Base-by-base conservation (phyloP, 805 yeast genomes). In the Pichia scutulata region DNA sequence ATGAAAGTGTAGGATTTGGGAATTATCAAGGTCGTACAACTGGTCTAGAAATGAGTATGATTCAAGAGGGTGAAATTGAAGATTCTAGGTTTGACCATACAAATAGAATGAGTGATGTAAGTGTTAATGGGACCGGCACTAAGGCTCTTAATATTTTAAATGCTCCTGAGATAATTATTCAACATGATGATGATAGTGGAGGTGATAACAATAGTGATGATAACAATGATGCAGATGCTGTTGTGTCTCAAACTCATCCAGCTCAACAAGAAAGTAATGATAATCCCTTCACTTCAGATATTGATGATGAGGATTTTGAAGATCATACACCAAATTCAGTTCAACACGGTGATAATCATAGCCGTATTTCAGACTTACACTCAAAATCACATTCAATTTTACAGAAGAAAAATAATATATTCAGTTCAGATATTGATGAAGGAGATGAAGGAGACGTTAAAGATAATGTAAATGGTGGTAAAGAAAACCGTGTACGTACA, bases 51-150 rank as follows among this genome's bases (percentile, higher is more conserved):
- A 67, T 67, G 70, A 57, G 62, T 21, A 61, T 68, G 8, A 67
- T 67, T 46, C 65, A 65, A 37, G 71, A 67, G 51, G 66, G 64
- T 5, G 69, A 66, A 43, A 51, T 55, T 21, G 69, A 63, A 18
- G 62, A 60, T 10, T 47, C 59, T 8, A 33, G 52, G 26, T 22
- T 48, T 3, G 16, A 37, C 13, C 7, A 19, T 37, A 18, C 40
- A 2, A 33, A 33, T 33, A 33, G 37, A 33, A n/a, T 7, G 5
- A 33, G 37, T 33, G 37, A 33, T 21, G 23, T 4, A 13, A 26
- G n/a, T 21, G 25, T 18, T 9, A 1, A n/a, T 39, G 37, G 7
- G 3, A 6, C 18, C 7, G 19, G 37, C n/a, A 4, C 10, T 8
- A 33, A 33, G n/a, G 7, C n/a, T 33, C 37, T 16, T 7, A 33